phyloP scores from a whole-genome alignment of 768 basidiomycete genomes.

The Trametes villosa region DNA sequence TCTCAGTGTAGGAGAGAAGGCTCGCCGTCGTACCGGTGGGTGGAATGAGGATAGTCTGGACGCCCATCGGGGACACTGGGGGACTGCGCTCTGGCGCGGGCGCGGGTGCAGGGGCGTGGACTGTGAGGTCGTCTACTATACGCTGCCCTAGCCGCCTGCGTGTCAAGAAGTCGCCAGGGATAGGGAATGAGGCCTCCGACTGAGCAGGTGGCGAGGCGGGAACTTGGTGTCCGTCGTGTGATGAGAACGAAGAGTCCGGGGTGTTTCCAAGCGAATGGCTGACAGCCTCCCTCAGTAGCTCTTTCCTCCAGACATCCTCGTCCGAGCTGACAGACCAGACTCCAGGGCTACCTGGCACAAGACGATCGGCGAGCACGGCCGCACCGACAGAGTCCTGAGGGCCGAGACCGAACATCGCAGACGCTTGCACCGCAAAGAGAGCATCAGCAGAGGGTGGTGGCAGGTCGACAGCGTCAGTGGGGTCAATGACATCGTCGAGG shows the following conservation, averaged over 20 bases:
- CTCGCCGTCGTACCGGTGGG: no score
- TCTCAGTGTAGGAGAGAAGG: neutral
- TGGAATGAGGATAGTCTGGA: neutral
- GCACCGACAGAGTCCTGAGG: slow-evolving; percentile 78
- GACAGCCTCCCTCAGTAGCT: slow-evolving; percentile 76
- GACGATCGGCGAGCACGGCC: slow-evolving; percentile 70
- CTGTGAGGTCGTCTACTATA: slow-evolving; percentile 15
- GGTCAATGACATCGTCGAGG: slow-evolving; percentile 73
- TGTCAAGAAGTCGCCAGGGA: neutral
- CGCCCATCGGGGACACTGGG: no score
- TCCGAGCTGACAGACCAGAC: slow-evolving; percentile 55
- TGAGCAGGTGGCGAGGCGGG: slow-evolving; percentile 20
- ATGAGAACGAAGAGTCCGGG: slow-evolving; percentile 49
- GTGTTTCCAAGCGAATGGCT: slow-evolving; percentile 71
- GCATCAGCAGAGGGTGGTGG: slow-evolving; percentile 71
- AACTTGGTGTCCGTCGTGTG: slow-evolving; percentile 15
- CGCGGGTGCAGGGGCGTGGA: neutral
- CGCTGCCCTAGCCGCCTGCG: slow-evolving; percentile 18
- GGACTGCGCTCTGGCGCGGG: no score
- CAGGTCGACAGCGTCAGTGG: slow-evolving; percentile 82
- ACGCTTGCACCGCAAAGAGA: slow-evolving; percentile 76
- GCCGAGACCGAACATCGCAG: slow-evolving; percentile 71
- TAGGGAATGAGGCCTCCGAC: slow-evolving; percentile 18
- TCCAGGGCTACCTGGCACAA: slow-evolving; percentile 69
- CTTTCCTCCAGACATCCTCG: slow-evolving; percentile 77